phyloP scores from a whole-genome alignment of 1,284 basidiomycete species.

The Heterobasidion parviporum region DNA sequence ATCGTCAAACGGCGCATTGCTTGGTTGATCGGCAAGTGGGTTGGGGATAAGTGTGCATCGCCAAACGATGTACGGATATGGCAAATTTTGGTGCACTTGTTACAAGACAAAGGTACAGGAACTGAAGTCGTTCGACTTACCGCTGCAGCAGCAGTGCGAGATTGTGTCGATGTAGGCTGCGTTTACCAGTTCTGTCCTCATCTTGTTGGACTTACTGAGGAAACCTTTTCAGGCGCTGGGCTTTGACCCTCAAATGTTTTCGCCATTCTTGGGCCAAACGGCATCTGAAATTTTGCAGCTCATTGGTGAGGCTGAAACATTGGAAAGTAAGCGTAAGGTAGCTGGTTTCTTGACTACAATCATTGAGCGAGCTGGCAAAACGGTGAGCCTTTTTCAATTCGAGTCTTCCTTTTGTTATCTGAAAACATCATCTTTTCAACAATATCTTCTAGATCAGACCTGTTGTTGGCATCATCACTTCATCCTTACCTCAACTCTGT shows the following conservation, averaged over 20 bases:
- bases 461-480: constrained; percentile 55
- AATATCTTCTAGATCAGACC: constrained; percentile 52
- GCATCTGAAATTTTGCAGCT: constrained; percentile 59
- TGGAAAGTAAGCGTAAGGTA: constrained; percentile 74
- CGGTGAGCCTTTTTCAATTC: constrained; percentile 30
- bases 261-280: constrained; percentile 47
- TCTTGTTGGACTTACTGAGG: background rate
- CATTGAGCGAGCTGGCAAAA: constrained; percentile 58
- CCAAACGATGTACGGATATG: constrained; percentile 64
- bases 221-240: constrained; percentile 37
- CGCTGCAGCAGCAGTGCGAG: constrained; percentile 65
- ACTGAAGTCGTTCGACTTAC: constrained; percentile 81
- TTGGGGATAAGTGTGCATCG: constrained; percentile 53
- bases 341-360: constrained; percentile 64
- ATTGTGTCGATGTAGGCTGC: constrained; percentile 71
- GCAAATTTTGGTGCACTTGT: constrained; percentile 71
- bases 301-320: constrained; percentile 68
- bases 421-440: no score
- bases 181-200: background rate
- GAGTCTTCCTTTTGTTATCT: background rate
- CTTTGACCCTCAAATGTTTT: constrained; percentile 52
- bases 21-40: constrained; percentile 85
- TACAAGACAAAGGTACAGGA: constrained; percentile 59
- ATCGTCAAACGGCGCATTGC: constrained; percentile 86
- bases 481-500: constrained; percentile 74